Evolutionary conservation across 2,329 filamentous ascomycete genomes (phyloP).

Genomic region (Xylariaceae sp.): DNA sequence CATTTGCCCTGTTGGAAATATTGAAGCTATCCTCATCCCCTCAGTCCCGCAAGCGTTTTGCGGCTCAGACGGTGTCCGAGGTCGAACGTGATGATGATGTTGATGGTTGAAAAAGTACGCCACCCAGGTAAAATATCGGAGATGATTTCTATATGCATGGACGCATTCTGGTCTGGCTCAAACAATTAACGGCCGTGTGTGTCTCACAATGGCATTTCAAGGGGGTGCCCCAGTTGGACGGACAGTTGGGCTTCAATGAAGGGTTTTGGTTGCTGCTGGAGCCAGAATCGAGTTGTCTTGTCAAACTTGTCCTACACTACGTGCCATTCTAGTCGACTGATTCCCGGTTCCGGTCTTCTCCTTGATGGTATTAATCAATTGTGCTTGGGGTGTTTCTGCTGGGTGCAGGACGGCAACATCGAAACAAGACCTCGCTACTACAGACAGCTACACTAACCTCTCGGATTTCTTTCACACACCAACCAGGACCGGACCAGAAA

Average conservation of each 20-base stretch:
- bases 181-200: slow-evolving; percentile 3
- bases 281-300: slow-evolving; percentile 11
- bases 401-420: background rate
- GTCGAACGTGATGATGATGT: background rate
- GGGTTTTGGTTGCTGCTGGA: background rate
- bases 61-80: slow-evolving; percentile 1
- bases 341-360: slow-evolving; percentile 1
- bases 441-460: background rate
- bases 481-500: slow-evolving; percentile 3
- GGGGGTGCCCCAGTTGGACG: slow-evolving; percentile 9
- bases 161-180: slow-evolving; percentile 8
- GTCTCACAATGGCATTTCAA: slow-evolving; percentile 9
- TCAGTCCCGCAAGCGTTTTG: slow-evolving; percentile 1
- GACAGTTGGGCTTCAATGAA: slow-evolving; percentile 20
- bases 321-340: slow-evolving; percentile 6
- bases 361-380: background rate
- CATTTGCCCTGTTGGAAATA: background rate
- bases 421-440: background rate
- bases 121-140: slow-evolving; percentile 2
- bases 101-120: slow-evolving; percentile 1
- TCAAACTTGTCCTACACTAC: slow-evolving; percentile 13
- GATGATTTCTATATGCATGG: slow-evolving; percentile 2
- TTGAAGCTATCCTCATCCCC: background rate
- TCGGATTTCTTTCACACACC: slow-evolving; percentile 1
- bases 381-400: slow-evolving; percentile 4